phyloP scores from a whole-genome alignment of 2,329 filamentous ascomycete species.

The Claviceps sorghi region DNA sequence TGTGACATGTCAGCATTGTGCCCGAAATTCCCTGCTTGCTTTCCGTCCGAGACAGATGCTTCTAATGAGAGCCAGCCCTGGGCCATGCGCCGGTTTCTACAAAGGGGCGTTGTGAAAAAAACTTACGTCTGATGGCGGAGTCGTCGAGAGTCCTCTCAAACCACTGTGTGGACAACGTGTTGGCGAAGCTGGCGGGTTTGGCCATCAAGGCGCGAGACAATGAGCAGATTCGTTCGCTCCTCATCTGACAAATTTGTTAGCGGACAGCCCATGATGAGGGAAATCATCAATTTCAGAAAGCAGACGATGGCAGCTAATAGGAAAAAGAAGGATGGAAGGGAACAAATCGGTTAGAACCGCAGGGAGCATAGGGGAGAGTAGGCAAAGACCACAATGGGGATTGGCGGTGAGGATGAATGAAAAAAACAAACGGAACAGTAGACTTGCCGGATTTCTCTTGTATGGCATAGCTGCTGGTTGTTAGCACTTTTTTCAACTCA shows the following conservation, averaged over 20 bases:
- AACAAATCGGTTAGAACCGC: neutral
- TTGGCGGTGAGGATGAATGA: neutral
- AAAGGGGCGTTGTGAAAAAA: neutral
- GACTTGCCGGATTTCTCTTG: slow-evolving; percentile 9
- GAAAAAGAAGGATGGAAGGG: neutral
- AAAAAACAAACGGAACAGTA: too few species aligned
- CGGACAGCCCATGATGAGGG: neutral
- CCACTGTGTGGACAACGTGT: slow-evolving; percentile 20
- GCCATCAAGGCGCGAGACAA: slow-evolving; percentile 27
- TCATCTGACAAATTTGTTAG: slow-evolving; percentile 2
- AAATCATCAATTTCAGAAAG: neutral
- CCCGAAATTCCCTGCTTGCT: neutral
- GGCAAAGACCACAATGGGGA: neutral
- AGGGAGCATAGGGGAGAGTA: neutral
- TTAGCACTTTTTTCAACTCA: slow-evolving; percentile 30
- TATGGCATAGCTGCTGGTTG: slow-evolving; percentile 16
- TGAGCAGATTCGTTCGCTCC: slow-evolving; percentile 7
- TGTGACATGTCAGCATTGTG: slow-evolving; percentile 21
- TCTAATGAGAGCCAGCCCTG: neutral
- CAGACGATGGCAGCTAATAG: neutral
- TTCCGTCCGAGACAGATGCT: neutral
- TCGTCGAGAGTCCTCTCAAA: slow-evolving; percentile 67
- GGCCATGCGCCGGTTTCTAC: neutral
- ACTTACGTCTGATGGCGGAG: slow-evolving; percentile 45
- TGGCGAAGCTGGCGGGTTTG: slow-evolving; percentile 19